Percentiles rank a stretch among this genome's conserved stretches.
These are phyloP conservation scores for Yarrowia bubula DNA, from an alignment of 805 yeast genomes.

Conservation along the genomic window DNA sequence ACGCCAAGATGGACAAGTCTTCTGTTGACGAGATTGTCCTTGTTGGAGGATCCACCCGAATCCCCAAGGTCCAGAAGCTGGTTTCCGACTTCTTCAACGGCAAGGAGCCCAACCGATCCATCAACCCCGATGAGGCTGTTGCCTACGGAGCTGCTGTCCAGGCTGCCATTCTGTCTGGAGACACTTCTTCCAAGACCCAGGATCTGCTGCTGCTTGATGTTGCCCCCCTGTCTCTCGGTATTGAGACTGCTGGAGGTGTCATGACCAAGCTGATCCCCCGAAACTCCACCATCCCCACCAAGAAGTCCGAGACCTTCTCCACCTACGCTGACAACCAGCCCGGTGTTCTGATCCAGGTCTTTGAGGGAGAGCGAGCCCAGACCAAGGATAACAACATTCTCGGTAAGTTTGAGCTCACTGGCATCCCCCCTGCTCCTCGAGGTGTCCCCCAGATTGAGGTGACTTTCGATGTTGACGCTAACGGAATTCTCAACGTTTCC, in stretches of 20 bases:
- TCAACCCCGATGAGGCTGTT: conserved; percentile 98
- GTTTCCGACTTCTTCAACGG: conserved; percentile 97
- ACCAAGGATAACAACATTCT: conserved; percentile 94
- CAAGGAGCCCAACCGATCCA: conserved; percentile 93
- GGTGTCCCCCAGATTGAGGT: conserved; percentile 99
- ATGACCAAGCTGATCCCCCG: conserved; percentile 98
- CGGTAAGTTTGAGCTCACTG: conserved; percentile 94
- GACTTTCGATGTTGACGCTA: conserved; percentile 94
- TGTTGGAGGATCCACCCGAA: conserved; percentile 98
- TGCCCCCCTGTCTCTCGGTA: conserved; percentile 96
- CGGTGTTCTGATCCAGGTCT: conserved; percentile 96
- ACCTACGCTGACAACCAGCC: conserved; percentile 98
- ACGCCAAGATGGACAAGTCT: conserved; percentile 86
- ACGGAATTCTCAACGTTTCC: conserved; percentile 94
- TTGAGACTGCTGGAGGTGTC: conserved; percentile 99
- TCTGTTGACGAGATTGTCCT: conserved; percentile 87
- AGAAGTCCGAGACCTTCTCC: conserved; percentile 94
- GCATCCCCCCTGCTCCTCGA: conserved; percentile 98
- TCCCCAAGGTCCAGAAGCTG: conserved; percentile 93
- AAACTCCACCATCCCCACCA: conserved; percentile 96
- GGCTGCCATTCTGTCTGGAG: conserved; percentile 96
- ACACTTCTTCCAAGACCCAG: conserved; percentile 93
- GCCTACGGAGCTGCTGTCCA: conserved; percentile 99
- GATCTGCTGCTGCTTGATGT: conserved; percentile 92
- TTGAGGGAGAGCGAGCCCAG: conserved; percentile 96